Evolutionary conservation across 75 land plant genomes (phyloP).

Genomic region (Pinus tabuliformis): DNA sequence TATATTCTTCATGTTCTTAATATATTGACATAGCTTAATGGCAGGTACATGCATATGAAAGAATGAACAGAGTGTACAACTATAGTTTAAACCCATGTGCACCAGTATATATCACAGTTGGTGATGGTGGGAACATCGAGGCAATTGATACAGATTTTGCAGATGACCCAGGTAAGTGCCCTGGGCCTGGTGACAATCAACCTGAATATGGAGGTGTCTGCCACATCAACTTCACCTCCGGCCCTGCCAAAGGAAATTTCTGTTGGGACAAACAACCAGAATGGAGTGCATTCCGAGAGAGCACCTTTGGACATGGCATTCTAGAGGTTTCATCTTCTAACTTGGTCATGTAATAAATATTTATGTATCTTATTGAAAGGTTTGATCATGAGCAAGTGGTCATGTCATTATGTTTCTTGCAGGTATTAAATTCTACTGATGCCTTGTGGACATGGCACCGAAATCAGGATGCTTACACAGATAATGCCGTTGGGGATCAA

Average conservation of each 20-base stretch:
- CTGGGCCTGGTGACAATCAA: conserved; percentile 50
- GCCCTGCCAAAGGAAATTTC: conserved; percentile 84
- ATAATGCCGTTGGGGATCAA: conserved; percentile 21
- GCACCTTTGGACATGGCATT: conserved; percentile 97
- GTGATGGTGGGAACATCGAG: conserved; percentile 97
- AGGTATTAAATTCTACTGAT: conserved; percentile 37
- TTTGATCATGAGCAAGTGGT: not conserved
- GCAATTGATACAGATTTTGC: conserved; percentile 71
- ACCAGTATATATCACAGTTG: conserved; percentile 87
- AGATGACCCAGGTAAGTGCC: conserved; percentile 90
- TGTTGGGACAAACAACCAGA: conserved; percentile 94
- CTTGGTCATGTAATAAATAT: not conserved
- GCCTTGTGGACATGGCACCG: conserved; percentile 60
- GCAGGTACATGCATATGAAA: conserved; percentile 98
- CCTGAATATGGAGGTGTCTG: conserved; percentile 83
- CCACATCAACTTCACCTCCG: conserved; percentile 74
- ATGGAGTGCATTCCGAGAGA: conserved; percentile 96
- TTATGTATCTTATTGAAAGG: not conserved
- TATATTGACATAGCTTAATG: not conserved
- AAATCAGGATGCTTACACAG: conserved; percentile 33
- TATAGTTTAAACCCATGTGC: conserved; percentile 81
- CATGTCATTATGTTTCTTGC: not conserved
- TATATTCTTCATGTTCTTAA: not conserved
- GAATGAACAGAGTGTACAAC: conserved; percentile 83
- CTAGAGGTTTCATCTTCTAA: conserved; percentile 57